Percentiles rank a stretch among this genome's conserved stretches.
These are phyloP conservation scores for Gracilaria caudata DNA, from an alignment of 23 red algal species.

Conservation along the genomic window DNA sequence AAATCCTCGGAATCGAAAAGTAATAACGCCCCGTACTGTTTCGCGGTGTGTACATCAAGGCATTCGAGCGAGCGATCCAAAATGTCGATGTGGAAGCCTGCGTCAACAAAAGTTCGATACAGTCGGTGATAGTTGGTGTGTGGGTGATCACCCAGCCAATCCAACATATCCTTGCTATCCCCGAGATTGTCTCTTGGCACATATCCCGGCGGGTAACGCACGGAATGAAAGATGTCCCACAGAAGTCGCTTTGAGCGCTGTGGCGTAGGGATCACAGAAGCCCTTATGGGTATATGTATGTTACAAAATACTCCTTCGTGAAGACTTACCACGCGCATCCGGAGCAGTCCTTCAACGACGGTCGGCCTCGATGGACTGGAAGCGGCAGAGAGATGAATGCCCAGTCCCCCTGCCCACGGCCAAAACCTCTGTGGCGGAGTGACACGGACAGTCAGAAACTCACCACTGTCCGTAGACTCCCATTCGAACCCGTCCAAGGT, in stretches of 20 bases:
- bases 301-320: conserved; percentile 40
- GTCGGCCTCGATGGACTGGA: neutral
- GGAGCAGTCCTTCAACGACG: conserved; percentile 51
- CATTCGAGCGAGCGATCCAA: conserved; percentile 61
- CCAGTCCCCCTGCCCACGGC: conserved; percentile 81
- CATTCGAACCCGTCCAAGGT: conserved; percentile 24
- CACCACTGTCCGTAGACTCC: conserved; percentile 31
- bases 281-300: conserved; percentile 63
- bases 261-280: conserved; percentile 39
- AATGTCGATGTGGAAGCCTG: conserved; percentile 79
- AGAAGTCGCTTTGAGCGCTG: conserved; percentile 69
- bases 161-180: conserved; percentile 79
- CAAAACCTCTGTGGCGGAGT: conserved; percentile 72
- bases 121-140: conserved; percentile 86
- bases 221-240: conserved; percentile 87
- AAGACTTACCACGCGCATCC: conserved; percentile 44
- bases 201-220: conserved; percentile 84
- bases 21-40: conserved; percentile 60
- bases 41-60: neutral
- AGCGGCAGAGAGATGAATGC: conserved; percentile 67
- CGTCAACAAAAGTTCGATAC: conserved; percentile 38
- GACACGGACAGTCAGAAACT: conserved; percentile 50
- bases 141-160: conserved; percentile 93
- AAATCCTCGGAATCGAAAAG: conserved; percentile 86
- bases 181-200: conserved; percentile 86